Percentiles rank a stretch among this genome's conserved stretches.
phyloP scores from a whole-genome alignment of 306 rosid species.

The Biancaea sappan region DNA sequence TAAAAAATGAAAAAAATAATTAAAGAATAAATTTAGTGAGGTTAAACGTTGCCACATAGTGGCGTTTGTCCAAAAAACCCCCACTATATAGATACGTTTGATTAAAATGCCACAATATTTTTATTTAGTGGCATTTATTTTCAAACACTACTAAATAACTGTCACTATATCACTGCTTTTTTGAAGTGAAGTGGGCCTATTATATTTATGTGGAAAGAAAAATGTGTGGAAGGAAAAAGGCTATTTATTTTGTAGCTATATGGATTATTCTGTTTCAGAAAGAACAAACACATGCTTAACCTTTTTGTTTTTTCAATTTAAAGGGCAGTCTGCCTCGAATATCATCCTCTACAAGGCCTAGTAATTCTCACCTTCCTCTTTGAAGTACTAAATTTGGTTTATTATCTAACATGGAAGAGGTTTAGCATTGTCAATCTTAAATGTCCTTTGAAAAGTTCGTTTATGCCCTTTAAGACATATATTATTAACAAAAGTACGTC shows the following conservation, averaged over 20 bases:
- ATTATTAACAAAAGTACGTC: neutral
- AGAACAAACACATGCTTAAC: neutral
- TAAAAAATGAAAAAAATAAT: too few relatives aligned
- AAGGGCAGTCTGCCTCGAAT: neutral
- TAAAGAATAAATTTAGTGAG: too few relatives aligned
- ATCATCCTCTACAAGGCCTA: neutral
- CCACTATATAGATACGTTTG: too few relatives aligned
- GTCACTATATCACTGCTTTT: too few relatives aligned
- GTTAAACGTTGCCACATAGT: too few relatives aligned
- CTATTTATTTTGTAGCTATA: neutral
- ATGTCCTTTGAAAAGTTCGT: neutral
- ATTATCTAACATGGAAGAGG: conserved; percentile 3
- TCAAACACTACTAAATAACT: too few relatives aligned
- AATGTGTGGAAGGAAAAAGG: neutral
- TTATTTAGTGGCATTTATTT: too few relatives aligned
- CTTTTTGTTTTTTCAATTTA: too few relatives aligned
- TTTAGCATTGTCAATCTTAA: neutral
- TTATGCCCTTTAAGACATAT: neutral
- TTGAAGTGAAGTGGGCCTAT: conserved; percentile 1
- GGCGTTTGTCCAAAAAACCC: too few relatives aligned
- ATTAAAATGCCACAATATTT: too few relatives aligned
- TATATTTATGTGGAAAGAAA: neutral
- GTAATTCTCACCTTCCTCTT: neutral
- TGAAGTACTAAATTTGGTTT: too few relatives aligned
- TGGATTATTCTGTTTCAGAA: neutral